phyloP scores from a whole-genome alignment of 2,329 filamentous ascomycete genomes.

The Phyllosticta ampelicida region DNA sequence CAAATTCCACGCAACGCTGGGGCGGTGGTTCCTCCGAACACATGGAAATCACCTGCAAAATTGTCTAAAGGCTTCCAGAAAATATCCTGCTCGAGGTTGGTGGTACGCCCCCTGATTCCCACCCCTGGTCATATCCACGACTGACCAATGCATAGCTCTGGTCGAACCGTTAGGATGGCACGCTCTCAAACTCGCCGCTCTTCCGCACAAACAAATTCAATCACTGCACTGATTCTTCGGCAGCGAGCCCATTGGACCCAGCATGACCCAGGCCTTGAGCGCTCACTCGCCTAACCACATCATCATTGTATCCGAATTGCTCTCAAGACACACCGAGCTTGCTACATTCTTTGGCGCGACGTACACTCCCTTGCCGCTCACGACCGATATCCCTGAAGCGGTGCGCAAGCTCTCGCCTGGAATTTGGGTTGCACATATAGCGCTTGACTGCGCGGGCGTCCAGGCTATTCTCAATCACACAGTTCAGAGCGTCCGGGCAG shows the following conservation, averaged over 20 bases:
- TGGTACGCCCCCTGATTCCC: slow-evolving; percentile 15
- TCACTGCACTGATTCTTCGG: slow-evolving; percentile 41
- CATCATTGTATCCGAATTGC: slow-evolving; percentile 45
- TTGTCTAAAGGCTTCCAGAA: slow-evolving; percentile 38
- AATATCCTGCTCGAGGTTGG: slow-evolving; percentile 42
- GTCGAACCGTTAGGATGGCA: slow-evolving; percentile 48
- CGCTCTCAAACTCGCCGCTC: slow-evolving; percentile 41
- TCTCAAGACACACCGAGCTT: slow-evolving; percentile 37
- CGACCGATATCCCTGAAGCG: slow-evolving; percentile 36
- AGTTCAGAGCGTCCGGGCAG: slow-evolving; percentile 37
- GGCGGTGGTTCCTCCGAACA: slow-evolving; percentile 44
- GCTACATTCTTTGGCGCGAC: slow-evolving; percentile 42
- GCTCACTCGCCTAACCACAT: slow-evolving; percentile 31
- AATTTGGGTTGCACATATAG: slow-evolving; percentile 38
- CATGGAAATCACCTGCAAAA: slow-evolving; percentile 38
- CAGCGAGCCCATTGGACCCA: slow-evolving; percentile 44
- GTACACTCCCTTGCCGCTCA: slow-evolving; percentile 40
- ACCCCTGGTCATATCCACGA: not conserved
- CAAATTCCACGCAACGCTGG: slow-evolving; percentile 27
- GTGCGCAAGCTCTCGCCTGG: slow-evolving; percentile 33
- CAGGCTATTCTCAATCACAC: slow-evolving; percentile 40
- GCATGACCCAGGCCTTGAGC: slow-evolving; percentile 37
- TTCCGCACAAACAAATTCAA: slow-evolving; percentile 30
- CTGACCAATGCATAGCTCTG: slow-evolving; percentile 26
- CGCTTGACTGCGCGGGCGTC: slow-evolving; percentile 44